Base-by-base conservation (phyloP, 352 stramenopile species). In the Pythium sp. region DNA sequence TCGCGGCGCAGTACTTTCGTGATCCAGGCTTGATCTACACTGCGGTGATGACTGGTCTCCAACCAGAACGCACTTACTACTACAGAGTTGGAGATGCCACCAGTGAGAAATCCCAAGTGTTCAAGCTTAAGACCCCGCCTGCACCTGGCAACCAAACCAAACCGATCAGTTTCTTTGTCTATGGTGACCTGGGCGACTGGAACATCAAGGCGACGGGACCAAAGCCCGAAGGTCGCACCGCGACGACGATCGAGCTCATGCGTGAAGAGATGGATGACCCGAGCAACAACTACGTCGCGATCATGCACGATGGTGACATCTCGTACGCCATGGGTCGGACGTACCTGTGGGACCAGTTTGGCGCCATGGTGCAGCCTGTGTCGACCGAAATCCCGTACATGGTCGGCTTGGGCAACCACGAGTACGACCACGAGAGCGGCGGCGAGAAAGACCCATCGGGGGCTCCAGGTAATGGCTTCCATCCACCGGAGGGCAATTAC, bases 291-390 rank as follows among this genome's bases (percentile, higher is more conserved):
- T 75, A 86, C 53, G 69, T 75, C 22, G 81, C 65, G 1, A 75
- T 91, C n/a, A 75, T 95, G 71, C 85, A 93, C 62, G 73, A 91
- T 47, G 87, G 87, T n/a, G 87, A 94, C 66, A 62, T 90, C n/a
- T 84, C 73, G 60, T 95, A 95, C 67, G 84, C 90, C 22, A 70
- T 70, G 54, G 57, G 73, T 9, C 68, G 72, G 5, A 86, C 86
- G 9, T 85, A 73, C 32, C 66, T 87, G 41, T 97, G 89, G 89
- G 87, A 94, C 36, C 76, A 87, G 65, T 88, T 85, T 60, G 74
- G 83, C 20, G 53, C 80, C 22, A 78, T 95, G 22, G 58, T 55
- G 15, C 60, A 90, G 69, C 72, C 82, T 0, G 80, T 91, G 64
- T 71, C 86, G 0, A 70, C 77, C 14, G 62, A 73, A 24, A 71